Evolutionary conservation across 768 basidiomycete genomes (phyloP), one percentile per base, ranked within the genome.

Genomic region (Russula emetica): DNA sequence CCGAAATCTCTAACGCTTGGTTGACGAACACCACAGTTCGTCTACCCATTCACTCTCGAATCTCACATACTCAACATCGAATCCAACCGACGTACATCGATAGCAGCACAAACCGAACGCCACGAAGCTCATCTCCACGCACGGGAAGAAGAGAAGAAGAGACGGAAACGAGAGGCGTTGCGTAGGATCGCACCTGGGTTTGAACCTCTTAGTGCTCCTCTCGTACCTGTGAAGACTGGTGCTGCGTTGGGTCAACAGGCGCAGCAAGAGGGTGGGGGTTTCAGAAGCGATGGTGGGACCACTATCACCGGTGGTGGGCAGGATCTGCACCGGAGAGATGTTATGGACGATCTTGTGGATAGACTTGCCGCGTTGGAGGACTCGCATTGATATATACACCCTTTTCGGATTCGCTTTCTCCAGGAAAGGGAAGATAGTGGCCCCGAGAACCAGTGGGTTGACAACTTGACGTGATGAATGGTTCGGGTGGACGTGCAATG

Each of bases 41-140:
- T 91, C 49, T 98, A 98, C 71, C 95, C 96, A 2, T 98, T 93
- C 79, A 89, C 94, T 3, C 82, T 98, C 57, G 96, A 98, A 71
- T 83, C 86, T 0, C 94, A 96, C 72, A 79, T 93, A 67, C 74
- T 95, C 58, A 83, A 85, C 1, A 76, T 92, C 45, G 90, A 90
- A 71, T 84, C 88, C 0, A 81, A 90, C 0, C 86, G 92, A 1
- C 80, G 86, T 53, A 75, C 79, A 4, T 86, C 87, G 0, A 80
- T 92, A 42, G 80, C 86, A 0, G 79, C 87, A 0, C 82, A 90
- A 65, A 75, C 82, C 2, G 78, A 85, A 0, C 83, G 87, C 10
- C 84, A 90, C 51, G 85, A 91, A 55, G 83, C 85, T 1, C 85
- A 89, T 68, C 78, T 97, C 22, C 80, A 77, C 20, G 76, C 85